Percentiles rank a stretch among this genome's conserved stretches.
These are phyloP conservation scores for Penicillium freii DNA, from an alignment of 2,329 filamentous ascomycete genomes.

Conservation along the genomic window DNA sequence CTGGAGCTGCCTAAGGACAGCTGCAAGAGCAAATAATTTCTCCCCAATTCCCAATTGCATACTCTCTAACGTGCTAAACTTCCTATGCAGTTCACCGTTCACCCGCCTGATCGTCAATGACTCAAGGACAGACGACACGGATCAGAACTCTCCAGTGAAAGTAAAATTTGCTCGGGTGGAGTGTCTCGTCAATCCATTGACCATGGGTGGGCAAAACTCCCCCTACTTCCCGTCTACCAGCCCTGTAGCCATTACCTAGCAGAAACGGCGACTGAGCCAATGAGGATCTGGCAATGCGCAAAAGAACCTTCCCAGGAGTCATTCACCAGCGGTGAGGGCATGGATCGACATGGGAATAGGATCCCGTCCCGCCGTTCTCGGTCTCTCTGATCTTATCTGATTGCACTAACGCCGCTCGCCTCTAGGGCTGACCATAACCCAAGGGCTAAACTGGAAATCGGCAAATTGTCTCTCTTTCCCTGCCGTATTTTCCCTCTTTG, in stretches of 20 bases:
- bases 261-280: conserved; percentile 20
- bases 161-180: conserved; percentile 7
- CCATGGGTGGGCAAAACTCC: conserved; percentile 12
- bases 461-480: neutral
- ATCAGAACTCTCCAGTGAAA: conserved; percentile 1
- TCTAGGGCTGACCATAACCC: conserved; percentile 12
- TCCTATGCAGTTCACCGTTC: neutral
- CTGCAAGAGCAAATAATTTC: neutral
- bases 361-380: conserved; percentile 14
- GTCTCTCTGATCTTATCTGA: conserved; percentile 27
- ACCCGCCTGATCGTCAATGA: conserved; percentile 5
- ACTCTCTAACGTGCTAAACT: neutral
- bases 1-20: neutral
- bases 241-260: conserved; percentile 20
- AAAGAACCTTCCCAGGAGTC: conserved; percentile 8
- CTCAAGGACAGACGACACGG: neutral
- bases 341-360: conserved; percentile 18
- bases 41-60: neutral
- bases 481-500: neutral
- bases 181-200: conserved; percentile 16
- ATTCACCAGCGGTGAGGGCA: conserved; percentile 16
- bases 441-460: conserved; percentile 6
- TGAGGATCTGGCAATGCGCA: conserved; percentile 1
- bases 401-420: conserved; percentile 17
- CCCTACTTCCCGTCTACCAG: conserved; percentile 8